phyloP scores from a whole-genome alignment of 805 yeast genomes.

The Blastobotrys mokoenaii region DNA sequence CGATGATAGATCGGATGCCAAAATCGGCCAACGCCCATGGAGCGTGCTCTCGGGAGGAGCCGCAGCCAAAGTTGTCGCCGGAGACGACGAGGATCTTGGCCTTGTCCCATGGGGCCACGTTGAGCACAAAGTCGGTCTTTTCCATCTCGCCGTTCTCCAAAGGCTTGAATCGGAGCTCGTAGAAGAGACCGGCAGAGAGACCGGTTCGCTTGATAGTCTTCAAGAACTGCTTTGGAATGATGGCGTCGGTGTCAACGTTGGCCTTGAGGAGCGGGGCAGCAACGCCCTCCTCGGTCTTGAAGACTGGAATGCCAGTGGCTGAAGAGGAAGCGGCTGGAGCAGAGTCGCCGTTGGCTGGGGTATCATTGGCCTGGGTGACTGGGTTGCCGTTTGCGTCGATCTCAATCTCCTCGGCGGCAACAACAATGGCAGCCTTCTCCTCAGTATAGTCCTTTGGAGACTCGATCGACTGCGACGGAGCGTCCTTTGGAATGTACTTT shows the following conservation, averaged over 20 bases:
- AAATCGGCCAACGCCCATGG: conserved; percentile 99
- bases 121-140: conserved; percentile 84
- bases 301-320: conserved; percentile 61
- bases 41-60: conserved; percentile 98
- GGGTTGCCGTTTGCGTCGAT: conserved; percentile 1
- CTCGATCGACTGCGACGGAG: conserved; percentile 30
- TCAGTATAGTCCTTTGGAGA: conserved; percentile 40
- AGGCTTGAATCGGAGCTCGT: conserved; percentile 73
- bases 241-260: conserved; percentile 96
- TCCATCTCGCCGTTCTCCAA: conserved; percentile 18
- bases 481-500: conserved; percentile 52
- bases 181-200: conserved; percentile 77
- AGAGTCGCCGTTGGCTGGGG: conserved; percentile 1
- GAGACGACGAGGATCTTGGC: conserved; percentile 83
- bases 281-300: conserved; percentile 66
- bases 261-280: conserved; percentile 94
- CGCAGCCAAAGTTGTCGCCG: conserved; percentile 98
- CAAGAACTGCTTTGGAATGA: conserved; percentile 95
- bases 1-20: conserved; percentile 91
- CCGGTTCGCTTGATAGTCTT: conserved; percentile 98
- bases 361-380: background rate
- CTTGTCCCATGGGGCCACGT: conserved; percentile 70
- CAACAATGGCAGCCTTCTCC: conserved; percentile 54
- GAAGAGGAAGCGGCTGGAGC: background rate
- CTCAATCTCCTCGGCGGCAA: conserved; percentile 40